A percentile compares a stretch with the other conserved stretches of the same genome.
phyloP scores from a whole-genome alignment of 495 filamentous ascomycete genomes.

The Paragyromitra xinjiangensis region DNA sequence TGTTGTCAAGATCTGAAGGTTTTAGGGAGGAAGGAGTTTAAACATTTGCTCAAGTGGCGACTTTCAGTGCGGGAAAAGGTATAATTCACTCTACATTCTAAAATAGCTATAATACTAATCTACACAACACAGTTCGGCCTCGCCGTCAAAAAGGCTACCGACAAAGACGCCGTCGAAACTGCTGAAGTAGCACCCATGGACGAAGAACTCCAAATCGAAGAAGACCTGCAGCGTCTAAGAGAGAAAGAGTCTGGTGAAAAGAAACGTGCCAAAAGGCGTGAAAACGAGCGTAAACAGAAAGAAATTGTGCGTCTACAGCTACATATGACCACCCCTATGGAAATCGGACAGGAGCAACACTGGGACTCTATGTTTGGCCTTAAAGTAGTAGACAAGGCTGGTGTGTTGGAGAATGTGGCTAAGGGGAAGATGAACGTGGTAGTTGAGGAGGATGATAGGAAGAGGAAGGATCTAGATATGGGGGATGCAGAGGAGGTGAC shows the following conservation, averaged over 20 bases:
- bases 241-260: slow-evolving; percentile 77
- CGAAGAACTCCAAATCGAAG: slow-evolving; percentile 87
- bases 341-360: slow-evolving; percentile 86
- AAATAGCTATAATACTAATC: slow-evolving; percentile 10
- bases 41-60: slow-evolving; percentile 89
- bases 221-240: slow-evolving; percentile 80
- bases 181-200: slow-evolving; percentile 88
- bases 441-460: slow-evolving; percentile 63
- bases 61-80: slow-evolving; percentile 78
- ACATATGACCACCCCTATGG: slow-evolving; percentile 94
- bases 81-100: not conserved
- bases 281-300: slow-evolving; percentile 89
- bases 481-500: slow-evolving; percentile 71
- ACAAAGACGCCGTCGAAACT: slow-evolving; percentile 61
- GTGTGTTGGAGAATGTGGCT: slow-evolving; percentile 72
- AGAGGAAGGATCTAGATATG: slow-evolving; percentile 68
- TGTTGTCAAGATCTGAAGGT: slow-evolving; percentile 92
- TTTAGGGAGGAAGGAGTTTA: slow-evolving; percentile 93
- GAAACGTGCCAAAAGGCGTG: slow-evolving; percentile 80
- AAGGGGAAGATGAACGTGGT: slow-evolving; percentile 78
- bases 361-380: slow-evolving; percentile 84
- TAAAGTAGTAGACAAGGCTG: slow-evolving; percentile 77
- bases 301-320: slow-evolving; percentile 94
- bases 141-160: slow-evolving; percentile 72
- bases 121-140: slow-evolving; percentile 76